phyloP scores from a whole-genome alignment of 441 rosid genomes.

The Mallotus japonicus region DNA sequence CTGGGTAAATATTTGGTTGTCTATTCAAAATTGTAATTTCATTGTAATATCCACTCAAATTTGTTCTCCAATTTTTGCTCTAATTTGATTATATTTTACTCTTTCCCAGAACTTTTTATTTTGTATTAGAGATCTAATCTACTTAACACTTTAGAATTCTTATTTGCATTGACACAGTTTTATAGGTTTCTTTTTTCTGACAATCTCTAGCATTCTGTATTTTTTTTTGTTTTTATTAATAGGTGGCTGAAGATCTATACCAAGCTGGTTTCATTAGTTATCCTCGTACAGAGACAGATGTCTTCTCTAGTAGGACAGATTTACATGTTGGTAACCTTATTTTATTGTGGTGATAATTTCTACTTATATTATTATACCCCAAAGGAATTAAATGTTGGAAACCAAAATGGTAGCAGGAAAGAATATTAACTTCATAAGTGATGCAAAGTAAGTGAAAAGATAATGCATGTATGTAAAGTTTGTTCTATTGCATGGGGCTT shows the following conservation, averaged over 20 bases:
- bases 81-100: not conserved
- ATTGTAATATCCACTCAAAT: not conserved
- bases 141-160: not conserved
- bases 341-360: conserved; percentile 20
- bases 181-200: not conserved
- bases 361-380: not conserved
- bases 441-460: not conserved
- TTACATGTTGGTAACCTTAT: conserved; percentile 68
- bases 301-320: conserved; percentile 83
- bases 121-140: not conserved
- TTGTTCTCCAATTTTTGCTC: not conserved
- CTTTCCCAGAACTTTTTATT: not conserved
- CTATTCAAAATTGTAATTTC: not conserved
- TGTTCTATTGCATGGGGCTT: not conserved
- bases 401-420: not conserved
- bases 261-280: conserved; percentile 97
- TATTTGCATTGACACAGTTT: not conserved
- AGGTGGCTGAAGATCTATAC: conserved; percentile 97
- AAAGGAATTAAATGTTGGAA: not conserved
- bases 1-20: not conserved
- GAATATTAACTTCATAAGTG: not conserved
- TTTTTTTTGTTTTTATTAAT: conserved; percentile 25
- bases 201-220: conserved; percentile 7
- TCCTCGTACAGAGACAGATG: conserved; percentile 97
- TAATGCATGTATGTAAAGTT: not conserved